Evolutionary conservation across 2,329 filamentous ascomycete species (phyloP), one percentile per base, ranked within the genome.

Genomic region (Echinosphaeria canescens): DNA sequence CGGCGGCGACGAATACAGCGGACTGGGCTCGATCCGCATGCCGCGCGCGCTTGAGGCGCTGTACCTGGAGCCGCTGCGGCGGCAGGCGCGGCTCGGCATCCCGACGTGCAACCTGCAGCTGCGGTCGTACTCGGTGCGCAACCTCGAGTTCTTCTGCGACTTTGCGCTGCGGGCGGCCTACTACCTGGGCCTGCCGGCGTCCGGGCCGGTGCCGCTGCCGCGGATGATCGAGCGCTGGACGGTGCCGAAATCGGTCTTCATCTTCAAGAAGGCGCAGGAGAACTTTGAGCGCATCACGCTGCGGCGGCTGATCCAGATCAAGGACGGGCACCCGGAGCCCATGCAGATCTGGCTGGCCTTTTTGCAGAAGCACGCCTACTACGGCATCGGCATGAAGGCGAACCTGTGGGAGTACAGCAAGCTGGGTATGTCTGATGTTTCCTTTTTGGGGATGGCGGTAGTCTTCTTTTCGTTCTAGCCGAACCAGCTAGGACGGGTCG

Each of bases 311-410:
- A 82, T 98, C 27, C 82, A 92, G 50, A 88, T 98, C 42, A 75
- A 80, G 36, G 88, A 95, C 42, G 88, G 82, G 1, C 63, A 93
- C 41, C 72, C 82, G 1, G 80, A 93, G 46, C 74, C 71, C 1
- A 82, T 98, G 19, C 75, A 90, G 49, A 50, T 84, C 15, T 98
- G 88, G 88, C 55, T 98, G 31, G 82, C 81, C 0, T 95, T 91
- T 44, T 48, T 98, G 43, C 68, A 78, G 42, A 91, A 91, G 51
- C 75, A 93, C 44, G 79, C 82, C 23, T 91, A 88, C 46, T 79
- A 90, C 38, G 88, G 88, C n/a, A 74, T 95, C 22, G 88, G 88
- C 40, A 90, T 98, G 82, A 98, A 98, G 62, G 88, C 88, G 28
- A 93, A 98, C 46, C 65, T 95, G 26, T 98, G 78, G 71, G 80